Evolutionary conservation across 2,329 filamentous ascomycete genomes (phyloP).

Genomic region (Claviceps maximensis): DNA sequence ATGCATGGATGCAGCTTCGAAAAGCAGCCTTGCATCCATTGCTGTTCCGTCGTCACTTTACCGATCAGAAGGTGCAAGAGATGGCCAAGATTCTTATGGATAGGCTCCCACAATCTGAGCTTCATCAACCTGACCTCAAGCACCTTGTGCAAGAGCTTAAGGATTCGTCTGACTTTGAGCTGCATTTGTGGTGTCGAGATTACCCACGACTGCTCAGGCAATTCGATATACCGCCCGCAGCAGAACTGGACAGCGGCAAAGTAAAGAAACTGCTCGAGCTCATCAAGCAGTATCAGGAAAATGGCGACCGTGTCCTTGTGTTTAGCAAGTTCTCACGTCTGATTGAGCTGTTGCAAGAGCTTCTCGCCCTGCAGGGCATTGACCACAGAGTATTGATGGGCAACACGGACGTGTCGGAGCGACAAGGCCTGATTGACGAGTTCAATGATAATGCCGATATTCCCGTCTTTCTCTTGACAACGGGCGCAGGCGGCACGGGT

Average conservation of each 20-base stretch:
- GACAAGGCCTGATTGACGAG: slow-evolving; percentile 77
- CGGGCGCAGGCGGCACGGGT: slow-evolving; percentile 87
- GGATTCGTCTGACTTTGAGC: slow-evolving; percentile 47
- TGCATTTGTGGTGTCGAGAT: slow-evolving; percentile 52
- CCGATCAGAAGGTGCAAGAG: slow-evolving; percentile 57
- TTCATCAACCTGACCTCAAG: slow-evolving; percentile 36
- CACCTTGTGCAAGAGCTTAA: slow-evolving; percentile 44
- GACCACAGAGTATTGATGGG: slow-evolving; percentile 80
- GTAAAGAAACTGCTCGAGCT: slow-evolving; percentile 69
- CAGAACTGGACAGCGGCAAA: slow-evolving; percentile 61
- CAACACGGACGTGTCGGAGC: slow-evolving; percentile 63
- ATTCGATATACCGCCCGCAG: slow-evolving; percentile 39
- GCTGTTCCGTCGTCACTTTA: slow-evolving; percentile 71
- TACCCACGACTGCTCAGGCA: slow-evolving; percentile 37
- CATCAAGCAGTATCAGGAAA: slow-evolving; percentile 56
- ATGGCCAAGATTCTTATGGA: slow-evolving; percentile 69
- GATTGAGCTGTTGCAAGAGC: slow-evolving; percentile 78
- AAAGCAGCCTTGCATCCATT: slow-evolving; percentile 88
- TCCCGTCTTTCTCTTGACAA: slow-evolving; percentile 84
- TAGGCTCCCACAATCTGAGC: slow-evolving; percentile 44
- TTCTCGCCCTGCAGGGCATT: slow-evolving; percentile 60
- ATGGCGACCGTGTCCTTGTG: slow-evolving; percentile 76
- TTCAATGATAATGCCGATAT: slow-evolving; percentile 68
- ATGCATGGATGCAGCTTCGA: slow-evolving; percentile 79
- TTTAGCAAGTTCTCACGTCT: slow-evolving; percentile 91